A percentile compares a stretch with the other conserved stretches of the same genome.
Evolutionary conservation across 1,284 basidiomycete species (phyloP).

Genomic region (Violaceomyces palustris): DNA sequence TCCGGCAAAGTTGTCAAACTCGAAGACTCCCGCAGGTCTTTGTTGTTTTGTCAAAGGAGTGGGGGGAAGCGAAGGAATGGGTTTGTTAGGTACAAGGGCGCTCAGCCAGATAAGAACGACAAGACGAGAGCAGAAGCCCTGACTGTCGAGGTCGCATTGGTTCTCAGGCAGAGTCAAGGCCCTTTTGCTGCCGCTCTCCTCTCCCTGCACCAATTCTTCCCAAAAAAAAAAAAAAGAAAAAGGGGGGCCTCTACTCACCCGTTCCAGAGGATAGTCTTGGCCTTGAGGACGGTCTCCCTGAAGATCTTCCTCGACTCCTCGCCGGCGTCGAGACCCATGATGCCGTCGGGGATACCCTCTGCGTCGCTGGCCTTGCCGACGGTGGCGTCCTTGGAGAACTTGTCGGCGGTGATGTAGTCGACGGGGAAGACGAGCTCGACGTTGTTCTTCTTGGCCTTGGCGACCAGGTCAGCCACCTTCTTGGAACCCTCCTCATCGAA

Average conservation of each 20-base stretch:
- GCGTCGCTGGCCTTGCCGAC: constrained; percentile 71
- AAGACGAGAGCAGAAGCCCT: too few species aligned
- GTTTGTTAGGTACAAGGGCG: too few species aligned
- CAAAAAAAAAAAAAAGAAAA: background rate
- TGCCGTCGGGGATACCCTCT: constrained; percentile 83
- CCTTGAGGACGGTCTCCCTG: constrained; percentile 71
- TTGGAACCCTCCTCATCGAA: constrained; percentile 85
- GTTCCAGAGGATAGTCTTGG: constrained; percentile 99
- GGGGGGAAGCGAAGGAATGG: too few species aligned
- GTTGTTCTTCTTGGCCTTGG: constrained; percentile 88
- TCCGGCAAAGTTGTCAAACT: constrained; percentile 83
- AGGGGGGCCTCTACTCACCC: too few species aligned
- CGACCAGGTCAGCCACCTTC: constrained; percentile 77
- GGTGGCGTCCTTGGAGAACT: constrained; percentile 87
- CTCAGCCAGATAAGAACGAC: too few species aligned
- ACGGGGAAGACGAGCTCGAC: constrained; percentile 94
- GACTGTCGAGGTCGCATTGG: too few species aligned
- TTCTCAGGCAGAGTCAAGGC: too few species aligned
- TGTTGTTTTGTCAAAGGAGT: too few species aligned
- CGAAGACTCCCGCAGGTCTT: constrained; percentile 95
- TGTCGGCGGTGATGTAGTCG: constrained; percentile 89
- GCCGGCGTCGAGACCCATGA: constrained; percentile 77
- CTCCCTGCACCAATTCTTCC: too few species aligned
- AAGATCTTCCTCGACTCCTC: constrained; percentile 73
- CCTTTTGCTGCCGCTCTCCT: too few species aligned